Evolutionary conservation across 768 basidiomycete species (phyloP).

Genomic region (Amanita pallidorosea): DNA sequence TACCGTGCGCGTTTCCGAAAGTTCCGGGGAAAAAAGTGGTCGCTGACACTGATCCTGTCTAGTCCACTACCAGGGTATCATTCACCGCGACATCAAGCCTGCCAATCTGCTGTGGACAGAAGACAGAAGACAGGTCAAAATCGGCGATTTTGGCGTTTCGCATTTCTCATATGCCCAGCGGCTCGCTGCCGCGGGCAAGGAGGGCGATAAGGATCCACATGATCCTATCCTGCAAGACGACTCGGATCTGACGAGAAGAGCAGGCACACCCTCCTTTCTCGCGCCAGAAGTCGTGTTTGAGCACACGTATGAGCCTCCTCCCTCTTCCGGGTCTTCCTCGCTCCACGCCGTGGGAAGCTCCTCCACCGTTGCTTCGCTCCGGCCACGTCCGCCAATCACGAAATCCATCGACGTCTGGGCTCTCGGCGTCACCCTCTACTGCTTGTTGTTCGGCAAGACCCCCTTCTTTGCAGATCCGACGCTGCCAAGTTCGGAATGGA

Average conservation of each 20-base stretch:
- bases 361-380: constrained; percentile 19
- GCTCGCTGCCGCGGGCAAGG: constrained; percentile 51
- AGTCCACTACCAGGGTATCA: constrained; percentile 98
- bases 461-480: constrained; percentile 46
- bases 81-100: constrained; percentile 99
- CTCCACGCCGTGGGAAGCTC: constrained; percentile 13
- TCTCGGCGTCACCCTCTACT: constrained; percentile 90
- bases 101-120: constrained; percentile 90
- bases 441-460: constrained; percentile 78
- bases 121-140: constrained; percentile 86
- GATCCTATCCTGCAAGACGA: constrained; percentile 73
- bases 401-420: constrained; percentile 98
- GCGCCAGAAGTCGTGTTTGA: constrained; percentile 91
- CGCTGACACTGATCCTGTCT: constrained; percentile 7
- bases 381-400: constrained; percentile 51
- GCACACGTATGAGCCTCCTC: constrained; percentile 24
- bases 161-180: constrained; percentile 89
- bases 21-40: not conserved
- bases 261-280: constrained; percentile 92
- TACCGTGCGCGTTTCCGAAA: constrained; percentile 56
- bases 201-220: constrained; percentile 27
- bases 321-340: constrained; percentile 1
- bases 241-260: constrained; percentile 78
- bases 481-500: constrained; percentile 42
- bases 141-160: constrained; percentile 96